Evolutionary conservation across 2,329 filamentous ascomycete species (phyloP).

Genomic region (Penicillium italicum): DNA sequence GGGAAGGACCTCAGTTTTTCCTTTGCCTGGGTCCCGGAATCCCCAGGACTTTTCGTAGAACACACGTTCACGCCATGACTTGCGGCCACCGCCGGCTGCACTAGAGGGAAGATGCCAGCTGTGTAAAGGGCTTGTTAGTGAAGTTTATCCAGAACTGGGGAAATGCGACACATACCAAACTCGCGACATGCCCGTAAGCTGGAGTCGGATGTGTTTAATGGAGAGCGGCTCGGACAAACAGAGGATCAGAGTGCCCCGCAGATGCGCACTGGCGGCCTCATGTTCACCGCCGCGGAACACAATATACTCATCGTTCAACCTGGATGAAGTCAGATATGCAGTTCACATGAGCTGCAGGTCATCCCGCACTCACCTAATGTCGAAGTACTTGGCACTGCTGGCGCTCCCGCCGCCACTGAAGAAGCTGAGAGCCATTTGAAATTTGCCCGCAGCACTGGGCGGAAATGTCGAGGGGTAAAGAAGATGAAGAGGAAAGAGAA

Average conservation of each 20-base stretch:
- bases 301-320: slow-evolving; percentile 73
- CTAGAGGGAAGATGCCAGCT: slow-evolving; percentile 39
- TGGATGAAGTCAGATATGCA: slow-evolving; percentile 36
- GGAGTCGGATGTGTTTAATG: slow-evolving; percentile 69
- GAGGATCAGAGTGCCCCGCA: slow-evolving; percentile 70
- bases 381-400: slow-evolving; percentile 49
- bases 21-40: slow-evolving; percentile 55
- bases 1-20: slow-evolving; percentile 55
- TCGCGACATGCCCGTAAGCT: slow-evolving; percentile 66
- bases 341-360: slow-evolving; percentile 1
- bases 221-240: slow-evolving; percentile 67
- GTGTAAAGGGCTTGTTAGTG: neutral
- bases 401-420: slow-evolving; percentile 42
- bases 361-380: slow-evolving; percentile 42
- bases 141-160: neutral
- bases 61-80: slow-evolving; percentile 41
- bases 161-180: slow-evolving; percentile 55
- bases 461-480: slow-evolving; percentile 5
- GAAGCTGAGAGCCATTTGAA: slow-evolving; percentile 46
- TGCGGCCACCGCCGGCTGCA: slow-evolving; percentile 36
- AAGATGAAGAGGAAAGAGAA: neutral
- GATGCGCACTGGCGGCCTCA: slow-evolving; percentile 70
- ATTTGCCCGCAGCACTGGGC: slow-evolving; percentile 15
- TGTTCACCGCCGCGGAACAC: slow-evolving; percentile 72
- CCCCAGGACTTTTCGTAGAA: slow-evolving; percentile 70